A percentile compares a stretch with the other conserved stretches of the same genome.
These are phyloP conservation scores for Leccinum subtestaceum DNA, from an alignment of 768 basidiomycete genomes.

Conservation along the genomic window DNA sequence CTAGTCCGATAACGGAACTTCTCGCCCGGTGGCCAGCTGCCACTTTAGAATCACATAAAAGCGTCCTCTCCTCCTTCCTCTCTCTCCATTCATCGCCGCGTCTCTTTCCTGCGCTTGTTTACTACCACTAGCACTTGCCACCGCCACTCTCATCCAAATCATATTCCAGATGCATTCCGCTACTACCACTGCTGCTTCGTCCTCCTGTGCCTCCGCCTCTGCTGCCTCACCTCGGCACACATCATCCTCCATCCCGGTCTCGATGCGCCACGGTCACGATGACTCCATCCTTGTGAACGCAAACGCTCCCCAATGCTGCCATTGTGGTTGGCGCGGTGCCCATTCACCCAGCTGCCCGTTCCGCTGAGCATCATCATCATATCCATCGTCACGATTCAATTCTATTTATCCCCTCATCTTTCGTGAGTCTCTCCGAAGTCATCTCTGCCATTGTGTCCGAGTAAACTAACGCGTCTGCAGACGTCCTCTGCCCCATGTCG, in stretches of 20 bases:
- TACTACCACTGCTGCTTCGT: conserved; percentile 5
- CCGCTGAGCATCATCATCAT: conserved; percentile 38
- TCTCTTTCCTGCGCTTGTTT: conserved; percentile 1
- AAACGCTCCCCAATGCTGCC: conserved; percentile 75
- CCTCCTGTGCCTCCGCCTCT: conserved; percentile 15
- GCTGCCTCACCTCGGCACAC: conserved; percentile 9
- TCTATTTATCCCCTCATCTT: conserved; percentile 29
- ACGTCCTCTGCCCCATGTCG: conserved; percentile 25
- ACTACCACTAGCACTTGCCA: neutral
- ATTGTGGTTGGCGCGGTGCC: conserved; percentile 68
- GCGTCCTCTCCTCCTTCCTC: conserved; percentile 4
- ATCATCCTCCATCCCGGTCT: conserved; percentile 24
- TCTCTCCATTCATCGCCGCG: conserved; percentile 1
- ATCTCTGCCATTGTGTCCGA: neutral
- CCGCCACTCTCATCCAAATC: neutral
- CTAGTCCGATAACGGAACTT: conserved; percentile 38
- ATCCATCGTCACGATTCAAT: conserved; percentile 9
- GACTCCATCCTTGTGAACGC: conserved; percentile 40
- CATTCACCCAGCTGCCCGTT: conserved; percentile 63
- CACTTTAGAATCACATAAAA: conserved; percentile 29
- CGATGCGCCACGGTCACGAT: conserved; percentile 21
- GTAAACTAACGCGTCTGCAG: conserved; percentile 9
- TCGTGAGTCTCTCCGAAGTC: conserved; percentile 15
- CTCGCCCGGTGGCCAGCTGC: conserved; percentile 23
- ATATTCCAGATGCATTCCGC: conserved; percentile 20